Base-by-base conservation (phyloP, 192 early-diverging fungal genomes). In the Allomyces macrogynus region DNA sequence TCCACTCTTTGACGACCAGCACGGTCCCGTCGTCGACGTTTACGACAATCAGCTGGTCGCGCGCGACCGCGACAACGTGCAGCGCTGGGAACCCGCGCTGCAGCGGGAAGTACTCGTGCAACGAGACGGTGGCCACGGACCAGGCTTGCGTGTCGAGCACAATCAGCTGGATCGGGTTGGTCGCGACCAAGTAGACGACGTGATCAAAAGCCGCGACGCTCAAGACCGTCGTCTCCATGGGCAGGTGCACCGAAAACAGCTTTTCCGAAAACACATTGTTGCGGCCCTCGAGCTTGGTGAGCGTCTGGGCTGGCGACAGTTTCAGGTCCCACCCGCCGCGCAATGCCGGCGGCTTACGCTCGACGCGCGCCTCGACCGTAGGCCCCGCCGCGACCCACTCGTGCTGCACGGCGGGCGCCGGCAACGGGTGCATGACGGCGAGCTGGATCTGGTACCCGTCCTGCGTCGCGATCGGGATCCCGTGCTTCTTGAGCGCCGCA, bases 31-130 rank as follows among this genome's bases (percentile, higher is more conserved):
- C 81, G 1, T 74, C 66, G 12, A 81, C 75, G 62, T 86, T 82
- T 62, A 86, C 84, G 23, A 88, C 70, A 24, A 73, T 70, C 22
- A 88, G 67, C 63, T 78, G 77, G 16, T 72, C 27, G 16, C 60
- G 54, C 23, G 43, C 25, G 24, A 72, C 10, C 65, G 67, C 68
- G 7, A 60, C 22, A 1, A 75, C 40, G 23, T 60, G 20, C 22
- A 75, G 70, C 20, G 18, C 10, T 18, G 68, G 65, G 57, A 43
- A 66, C 3, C 68, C 69, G 61, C 72, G 69, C 62, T 78, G 77
- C 0, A 82, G 66, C 11, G 86, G 86, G 71, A 86, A 85, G 63
- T 84, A 88, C 69, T 88, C 86, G n/a, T n/a, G n/a, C n/a, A n/a
- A n/a, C n/a, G n/a, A n/a, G n/a, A n/a, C n/a, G n/a, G n/a, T n/a